Percentiles rank a stretch among this genome's conserved stretches.
These are phyloP conservation scores for Pseudophaeomoniella oleicola DNA, from an alignment of 2,329 filamentous ascomycete species.

Conservation along the genomic window DNA sequence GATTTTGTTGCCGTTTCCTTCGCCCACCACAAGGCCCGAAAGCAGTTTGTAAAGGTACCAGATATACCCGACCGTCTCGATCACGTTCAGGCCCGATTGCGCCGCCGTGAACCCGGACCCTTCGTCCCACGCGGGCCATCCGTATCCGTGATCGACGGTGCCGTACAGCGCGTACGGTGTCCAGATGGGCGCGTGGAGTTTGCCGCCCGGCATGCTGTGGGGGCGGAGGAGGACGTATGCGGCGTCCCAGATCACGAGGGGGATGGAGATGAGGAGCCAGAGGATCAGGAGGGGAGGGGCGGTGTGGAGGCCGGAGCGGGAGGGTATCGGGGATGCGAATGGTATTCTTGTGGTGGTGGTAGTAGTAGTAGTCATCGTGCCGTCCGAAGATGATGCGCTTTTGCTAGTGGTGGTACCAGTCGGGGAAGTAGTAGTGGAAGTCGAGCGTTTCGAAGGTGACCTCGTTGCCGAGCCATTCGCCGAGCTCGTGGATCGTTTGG, in stretches of 20 bases:
- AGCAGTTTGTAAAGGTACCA: constrained; percentile 43
- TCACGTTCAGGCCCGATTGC: constrained; percentile 53
- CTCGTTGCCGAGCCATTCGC: constrained; percentile 2
- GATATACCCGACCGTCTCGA: constrained; percentile 53
- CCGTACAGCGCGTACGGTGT: constrained; percentile 70
- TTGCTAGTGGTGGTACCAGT: constrained; percentile 7
- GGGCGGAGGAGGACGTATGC: constrained; percentile 68
- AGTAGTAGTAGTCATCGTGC: constrained; percentile 9
- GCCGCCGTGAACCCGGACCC: constrained; percentile 63
- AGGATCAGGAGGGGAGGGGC: constrained; percentile 45
- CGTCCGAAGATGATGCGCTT: no score
- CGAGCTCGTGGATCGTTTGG: constrained; percentile 10
- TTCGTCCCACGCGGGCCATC: constrained; percentile 54
- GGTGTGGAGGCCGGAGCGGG: constrained; percentile 40
- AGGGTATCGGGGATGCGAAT: constrained; percentile 12
- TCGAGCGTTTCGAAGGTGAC: constrained; percentile 1
- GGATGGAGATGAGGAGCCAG: constrained; percentile 63
- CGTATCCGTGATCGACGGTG: constrained; percentile 67
- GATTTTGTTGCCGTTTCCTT: constrained; percentile 5
- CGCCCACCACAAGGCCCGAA: constrained; percentile 11
- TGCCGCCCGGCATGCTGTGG: constrained; percentile 65
- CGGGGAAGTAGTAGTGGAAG: constrained; percentile 7
- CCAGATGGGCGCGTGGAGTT: constrained; percentile 58
- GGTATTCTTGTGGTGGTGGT: constrained; percentile 4
- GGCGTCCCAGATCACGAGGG: constrained; percentile 69